Evolutionary conservation across 208 protist genomes (phyloP).

Genomic region (Porcisia deanei): DNA sequence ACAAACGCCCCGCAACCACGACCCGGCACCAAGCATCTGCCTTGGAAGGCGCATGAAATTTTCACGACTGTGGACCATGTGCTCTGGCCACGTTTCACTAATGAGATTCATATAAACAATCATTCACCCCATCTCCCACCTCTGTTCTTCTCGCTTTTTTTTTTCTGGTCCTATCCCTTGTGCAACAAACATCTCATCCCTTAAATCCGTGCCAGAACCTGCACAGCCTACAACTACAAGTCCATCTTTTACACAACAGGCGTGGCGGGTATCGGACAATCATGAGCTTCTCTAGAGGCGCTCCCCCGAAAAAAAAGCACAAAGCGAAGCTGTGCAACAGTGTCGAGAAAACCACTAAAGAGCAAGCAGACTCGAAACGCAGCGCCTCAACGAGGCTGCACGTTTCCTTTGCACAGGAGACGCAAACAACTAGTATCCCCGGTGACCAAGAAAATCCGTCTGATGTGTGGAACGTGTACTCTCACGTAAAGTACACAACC

Average conservation of each 20-base stretch:
- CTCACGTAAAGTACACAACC: conserved; percentile 42
- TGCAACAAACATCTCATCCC: neutral
- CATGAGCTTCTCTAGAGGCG: conserved; percentile 6
- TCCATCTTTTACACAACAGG: neutral
- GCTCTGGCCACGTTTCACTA: neutral
- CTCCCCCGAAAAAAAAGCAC: neutral
- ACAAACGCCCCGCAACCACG: neutral
- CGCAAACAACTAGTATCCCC: conserved; percentile 22
- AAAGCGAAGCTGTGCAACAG: neutral
- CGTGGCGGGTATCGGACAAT: neutral
- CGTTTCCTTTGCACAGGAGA: conserved; percentile 7
- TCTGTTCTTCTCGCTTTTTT: no score
- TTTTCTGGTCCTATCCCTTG: neutral
- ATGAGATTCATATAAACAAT: neutral
- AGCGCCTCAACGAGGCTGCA: neutral
- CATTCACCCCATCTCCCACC: neutral
- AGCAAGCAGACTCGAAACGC: neutral
- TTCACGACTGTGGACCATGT: neutral
- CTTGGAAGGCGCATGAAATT: neutral
- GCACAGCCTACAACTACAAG: neutral
- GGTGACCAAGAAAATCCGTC: conserved; percentile 44
- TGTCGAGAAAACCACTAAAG: neutral
- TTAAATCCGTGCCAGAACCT: neutral
- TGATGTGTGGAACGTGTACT: conserved; percentile 57
- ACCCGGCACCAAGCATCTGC: neutral